Evolutionary conservation across 2,329 filamentous ascomycete genomes (phyloP).

Genomic region (Lithohypha guttulata): DNA sequence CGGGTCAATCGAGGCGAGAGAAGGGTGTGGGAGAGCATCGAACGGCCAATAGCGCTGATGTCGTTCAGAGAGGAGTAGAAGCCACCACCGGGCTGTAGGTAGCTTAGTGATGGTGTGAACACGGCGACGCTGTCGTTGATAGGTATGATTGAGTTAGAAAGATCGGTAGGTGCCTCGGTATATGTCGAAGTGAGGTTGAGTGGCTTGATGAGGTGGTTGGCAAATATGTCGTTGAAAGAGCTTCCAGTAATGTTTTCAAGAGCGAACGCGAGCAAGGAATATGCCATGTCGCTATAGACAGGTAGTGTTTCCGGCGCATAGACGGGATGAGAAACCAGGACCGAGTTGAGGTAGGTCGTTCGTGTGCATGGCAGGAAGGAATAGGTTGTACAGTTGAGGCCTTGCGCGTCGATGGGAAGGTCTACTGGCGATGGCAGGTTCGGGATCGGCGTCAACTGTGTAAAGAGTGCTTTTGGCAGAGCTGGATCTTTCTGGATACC

Average conservation of each 20-base stretch:
- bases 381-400: neutral
- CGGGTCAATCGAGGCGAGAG: slow-evolving; percentile 29
- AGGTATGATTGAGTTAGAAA: slow-evolving; percentile 29
- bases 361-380: slow-evolving; percentile 21
- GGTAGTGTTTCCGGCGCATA: too few relatives aligned
- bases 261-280: slow-evolving; percentile 29
- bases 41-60: slow-evolving; percentile 33
- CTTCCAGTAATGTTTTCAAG: slow-evolving; percentile 32
- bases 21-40: slow-evolving; percentile 32
- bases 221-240: slow-evolving; percentile 27
- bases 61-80: slow-evolving; percentile 37
- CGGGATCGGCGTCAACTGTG: too few relatives aligned
- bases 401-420: slow-evolving; percentile 1
- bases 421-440: too few relatives aligned
- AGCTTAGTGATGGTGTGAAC: neutral
- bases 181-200: slow-evolving; percentile 32
- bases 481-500: neutral
- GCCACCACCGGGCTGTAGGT: slow-evolving; percentile 28
- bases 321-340: too few relatives aligned
- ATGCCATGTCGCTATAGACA: slow-evolving; percentile 30
- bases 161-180: slow-evolving; percentile 23
- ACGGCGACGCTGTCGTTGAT: slow-evolving; percentile 17
- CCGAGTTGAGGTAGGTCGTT: too few relatives aligned
- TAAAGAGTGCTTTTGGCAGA: too few relatives aligned
- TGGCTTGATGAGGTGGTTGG: slow-evolving; percentile 29